Percentiles rank a stretch among this genome's conserved stretches.
Conservation (phyloP, 257 asterid species). For the Przewalskia tangutica region DNA sequence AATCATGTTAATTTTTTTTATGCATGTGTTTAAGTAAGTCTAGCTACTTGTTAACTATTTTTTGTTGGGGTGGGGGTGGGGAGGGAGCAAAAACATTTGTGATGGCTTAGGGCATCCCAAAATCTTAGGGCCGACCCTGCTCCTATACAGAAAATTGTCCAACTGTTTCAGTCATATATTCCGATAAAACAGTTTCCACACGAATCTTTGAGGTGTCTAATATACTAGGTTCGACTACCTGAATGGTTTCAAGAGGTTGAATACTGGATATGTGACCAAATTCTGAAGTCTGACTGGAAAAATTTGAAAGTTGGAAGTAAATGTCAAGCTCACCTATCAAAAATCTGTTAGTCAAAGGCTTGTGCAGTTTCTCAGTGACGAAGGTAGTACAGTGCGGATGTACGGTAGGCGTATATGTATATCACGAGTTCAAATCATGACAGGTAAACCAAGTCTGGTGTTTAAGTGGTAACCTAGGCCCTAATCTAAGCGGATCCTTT, state of each 20-base stretch:
- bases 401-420: background rate
- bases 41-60: too few relatives aligned
- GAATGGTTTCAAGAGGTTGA: background rate
- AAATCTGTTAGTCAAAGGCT: background rate
- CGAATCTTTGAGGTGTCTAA: background rate
- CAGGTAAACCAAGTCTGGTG: background rate
- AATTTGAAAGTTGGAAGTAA: background rate
- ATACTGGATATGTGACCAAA: background rate
- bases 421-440: background rate
- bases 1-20: too few relatives aligned
- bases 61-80: too few relatives aligned
- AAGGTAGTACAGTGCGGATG: background rate
- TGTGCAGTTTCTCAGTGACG: background rate
- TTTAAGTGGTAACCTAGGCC: background rate
- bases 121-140: too few relatives aligned
- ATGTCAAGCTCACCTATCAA: background rate
- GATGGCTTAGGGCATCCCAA: too few relatives aligned
- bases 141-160: background rate
- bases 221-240: background rate
- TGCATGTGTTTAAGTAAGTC: too few relatives aligned
- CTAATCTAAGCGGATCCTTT: background rate
- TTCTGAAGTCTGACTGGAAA: background rate
- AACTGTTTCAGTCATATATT: background rate
- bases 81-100: too few relatives aligned
- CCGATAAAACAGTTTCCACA: background rate